These are phyloP conservation scores for Bryoerythrophyllum caledonicum DNA, from an alignment of 225 moss, liverwort and hornwort species.

Conservation along the genomic window DNA sequence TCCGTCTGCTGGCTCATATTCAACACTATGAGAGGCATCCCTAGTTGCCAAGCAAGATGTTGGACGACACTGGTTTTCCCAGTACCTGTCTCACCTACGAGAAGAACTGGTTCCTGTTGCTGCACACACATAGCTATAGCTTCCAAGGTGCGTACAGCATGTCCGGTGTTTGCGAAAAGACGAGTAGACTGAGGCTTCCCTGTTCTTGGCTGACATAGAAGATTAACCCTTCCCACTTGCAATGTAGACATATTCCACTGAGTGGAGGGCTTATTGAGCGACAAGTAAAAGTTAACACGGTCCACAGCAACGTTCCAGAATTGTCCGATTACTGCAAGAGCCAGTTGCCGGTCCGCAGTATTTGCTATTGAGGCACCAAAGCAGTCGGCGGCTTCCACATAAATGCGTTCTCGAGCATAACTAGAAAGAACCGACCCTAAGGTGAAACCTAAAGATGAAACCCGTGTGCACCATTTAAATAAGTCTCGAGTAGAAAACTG, in stretches of 20 bases:
- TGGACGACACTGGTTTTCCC: slow-evolving; percentile 96
- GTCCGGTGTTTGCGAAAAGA: slow-evolving; percentile 85
- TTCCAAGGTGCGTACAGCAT: slow-evolving; percentile 85
- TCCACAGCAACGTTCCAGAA: slow-evolving; percentile 73
- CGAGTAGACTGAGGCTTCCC: slow-evolving; percentile 56
- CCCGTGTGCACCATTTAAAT: slow-evolving; percentile 81
- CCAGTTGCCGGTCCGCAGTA: slow-evolving; percentile 66
- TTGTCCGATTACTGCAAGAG: slow-evolving; percentile 65
- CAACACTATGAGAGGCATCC: slow-evolving; percentile 79
- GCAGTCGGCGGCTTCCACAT: slow-evolving; percentile 89
- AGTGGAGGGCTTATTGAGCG: slow-evolving; percentile 66
- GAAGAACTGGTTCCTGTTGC: slow-evolving; percentile 88
- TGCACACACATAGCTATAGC: slow-evolving; percentile 78
- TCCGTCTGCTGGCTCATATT: slow-evolving; percentile 99
- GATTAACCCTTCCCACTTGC: slow-evolving; percentile 73
- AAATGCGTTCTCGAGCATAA: slow-evolving; percentile 73
- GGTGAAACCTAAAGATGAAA: slow-evolving; percentile 56
- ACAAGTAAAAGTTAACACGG: slow-evolving; percentile 58
- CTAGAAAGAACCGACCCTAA: slow-evolving; percentile 54
- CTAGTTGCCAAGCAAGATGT: slow-evolving; percentile 84
- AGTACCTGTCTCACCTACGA: slow-evolving; percentile 97
- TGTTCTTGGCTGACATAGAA: slow-evolving; percentile 40
- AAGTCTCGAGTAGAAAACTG: slow-evolving; percentile 95
- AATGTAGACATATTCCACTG: slow-evolving; percentile 58
- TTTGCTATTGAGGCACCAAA: slow-evolving; percentile 76